These are phyloP conservation scores for Gynostemma pentaphyllum DNA, from an alignment of 306 rosid species.

Conservation along the genomic window DNA sequence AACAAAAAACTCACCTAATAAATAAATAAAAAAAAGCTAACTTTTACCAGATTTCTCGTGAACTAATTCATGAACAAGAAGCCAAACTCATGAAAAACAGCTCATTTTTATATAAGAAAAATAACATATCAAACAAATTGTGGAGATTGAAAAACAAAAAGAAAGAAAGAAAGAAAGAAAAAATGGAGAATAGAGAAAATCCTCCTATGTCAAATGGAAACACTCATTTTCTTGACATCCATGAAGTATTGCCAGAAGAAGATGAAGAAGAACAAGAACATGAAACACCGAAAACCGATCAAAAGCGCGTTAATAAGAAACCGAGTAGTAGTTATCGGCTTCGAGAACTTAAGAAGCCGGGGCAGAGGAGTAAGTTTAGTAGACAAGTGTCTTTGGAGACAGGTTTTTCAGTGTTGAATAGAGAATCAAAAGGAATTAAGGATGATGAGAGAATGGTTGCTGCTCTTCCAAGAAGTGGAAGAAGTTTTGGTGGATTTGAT, in stretches of 20 bases:
- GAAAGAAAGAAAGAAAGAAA: not conserved
- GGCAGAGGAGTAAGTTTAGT: constrained; percentile 22
- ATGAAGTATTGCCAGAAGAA: constrained; percentile 42
- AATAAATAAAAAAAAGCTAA: too few species aligned
- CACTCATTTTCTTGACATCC: constrained; percentile 48
- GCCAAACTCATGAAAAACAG: not conserved
- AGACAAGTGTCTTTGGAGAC: constrained; percentile 74
- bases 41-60: too few species aligned
- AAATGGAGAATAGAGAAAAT: constrained; percentile 27
- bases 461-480: constrained; percentile 51
- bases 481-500: constrained; percentile 60
- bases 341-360: constrained; percentile 24
- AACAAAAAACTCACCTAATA: too few species aligned
- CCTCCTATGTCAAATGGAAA: constrained; percentile 11
- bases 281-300: not conserved
- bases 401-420: constrained; percentile 42
- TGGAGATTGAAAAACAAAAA: not conserved
- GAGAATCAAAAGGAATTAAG: constrained; percentile 32
- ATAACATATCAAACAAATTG: not conserved
- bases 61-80: too few species aligned
- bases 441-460: constrained; percentile 27
- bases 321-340: too few species aligned
- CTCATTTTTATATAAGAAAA: not conserved
- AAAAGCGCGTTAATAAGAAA: too few species aligned
- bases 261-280: constrained; percentile 28